Evolutionary conservation across 1,284 basidiomycete genomes (phyloP), one percentile per base, ranked within the genome.

Genomic region (Exsudoporus floridanus): DNA sequence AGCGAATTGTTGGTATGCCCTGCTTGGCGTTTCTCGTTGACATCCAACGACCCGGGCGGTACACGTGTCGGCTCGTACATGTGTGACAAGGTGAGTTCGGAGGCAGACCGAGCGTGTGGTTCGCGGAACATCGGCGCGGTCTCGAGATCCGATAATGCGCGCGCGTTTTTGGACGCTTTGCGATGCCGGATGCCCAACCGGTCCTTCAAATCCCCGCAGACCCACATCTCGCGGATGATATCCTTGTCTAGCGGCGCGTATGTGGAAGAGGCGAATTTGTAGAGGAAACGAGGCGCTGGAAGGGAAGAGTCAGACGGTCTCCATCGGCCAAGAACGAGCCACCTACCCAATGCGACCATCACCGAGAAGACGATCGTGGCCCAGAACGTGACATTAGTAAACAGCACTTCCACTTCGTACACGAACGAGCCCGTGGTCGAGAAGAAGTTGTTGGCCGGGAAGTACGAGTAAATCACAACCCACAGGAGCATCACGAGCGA

Each of bases 201-300:
- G 55, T 90, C 88, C 67, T 95, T 94, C 50, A 95, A 77, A 63
- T 92, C 83, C 5, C 92, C 92, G 45, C 73, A 70, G 7, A 94
- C 88, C 92, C 92, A 95, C 77, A 84, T 87, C 71, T 97, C 94
- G 19, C 94, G 84, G 10, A 97, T 77, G 55, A 96, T 87, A 62
- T 95, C 90, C 67, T 83, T 85, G 74, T 94, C 91, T 16, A 85
- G 74, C 5, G 92, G 90, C 46, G 69, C 72, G 63, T 91, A 93
- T 0, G 83, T 77, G 2, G 82, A 77, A 16, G 78, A 76, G 48
- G 84, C 64, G 69, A 81, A 91, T 64, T 92, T 91, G 72, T 83
- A 73, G 37, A 91, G 50, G 72, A 87, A 88, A 5, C 87, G 80
- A 7, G 89, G 89, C 9, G 79, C 90, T 91, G 58, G 14, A 2